Evolutionary conservation across 768 basidiomycete species (phyloP).

Genomic region (Filobasidium wieringae): DNA sequence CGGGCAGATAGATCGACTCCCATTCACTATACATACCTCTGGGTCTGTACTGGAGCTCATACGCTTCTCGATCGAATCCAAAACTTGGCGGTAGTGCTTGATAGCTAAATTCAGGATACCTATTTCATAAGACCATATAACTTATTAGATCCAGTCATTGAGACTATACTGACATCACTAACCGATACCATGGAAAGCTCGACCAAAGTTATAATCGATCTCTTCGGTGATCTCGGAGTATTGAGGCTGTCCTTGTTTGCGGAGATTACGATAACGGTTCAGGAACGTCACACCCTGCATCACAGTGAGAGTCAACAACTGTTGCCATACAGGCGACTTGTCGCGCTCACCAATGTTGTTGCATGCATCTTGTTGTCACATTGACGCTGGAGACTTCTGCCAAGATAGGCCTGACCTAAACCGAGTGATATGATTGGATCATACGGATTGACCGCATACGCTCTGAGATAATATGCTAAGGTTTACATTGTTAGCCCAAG

Average conservation of each 20-base stretch:
- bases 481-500: no score
- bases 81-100: conserved; percentile 67
- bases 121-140: conserved; percentile 30
- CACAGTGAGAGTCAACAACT: background rate
- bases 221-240: conserved; percentile 48
- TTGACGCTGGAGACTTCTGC: conserved; percentile 84
- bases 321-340: background rate
- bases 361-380: conserved; percentile 87
- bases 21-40: conserved; percentile 31
- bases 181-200: conserved; percentile 90
- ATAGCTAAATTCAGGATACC: conserved; percentile 71
- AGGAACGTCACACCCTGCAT: conserved; percentile 73
- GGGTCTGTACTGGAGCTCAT: conserved; percentile 26
- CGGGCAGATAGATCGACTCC: background rate
- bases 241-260: conserved; percentile 23
- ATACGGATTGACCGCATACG: conserved; percentile 68
- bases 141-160: background rate
- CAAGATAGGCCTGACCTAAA: conserved; percentile 72
- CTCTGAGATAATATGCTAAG: conserved; percentile 59
- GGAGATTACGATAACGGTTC: conserved; percentile 60
- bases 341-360: conserved; percentile 54
- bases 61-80: conserved; percentile 51
- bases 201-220: conserved; percentile 85
- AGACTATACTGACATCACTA: conserved; percentile 16
- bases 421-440: conserved; percentile 77